Base-by-base conservation (phyloP, 1,139 yeast species). In the Scheffersomyces segobiensis region DNA sequence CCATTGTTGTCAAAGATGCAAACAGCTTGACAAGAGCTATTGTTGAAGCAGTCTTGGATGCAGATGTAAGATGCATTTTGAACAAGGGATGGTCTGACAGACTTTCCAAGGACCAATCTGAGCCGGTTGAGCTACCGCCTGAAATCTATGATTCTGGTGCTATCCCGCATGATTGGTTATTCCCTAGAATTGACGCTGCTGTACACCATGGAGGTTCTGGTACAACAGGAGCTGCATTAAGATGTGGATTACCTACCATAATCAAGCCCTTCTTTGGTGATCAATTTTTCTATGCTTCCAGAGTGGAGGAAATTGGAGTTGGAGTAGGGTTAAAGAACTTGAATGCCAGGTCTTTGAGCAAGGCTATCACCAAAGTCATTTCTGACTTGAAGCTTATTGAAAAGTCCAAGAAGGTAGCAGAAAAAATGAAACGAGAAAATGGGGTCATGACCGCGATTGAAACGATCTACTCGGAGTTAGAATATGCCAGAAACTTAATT, bases 201-300 rank as follows among this genome's bases (percentile, higher is more conserved):
- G 97, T 93, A 4, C 99, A 93, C 68, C 99, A 93, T 72, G 99
- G 99, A 49, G 99, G 99, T 0, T 89, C 97, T 0, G 99, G 99
- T 1, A 92, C 98, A 0, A 93, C 98, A 0, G 99, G 99, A 12
- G 97, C 98, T 0, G 84, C 96, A 2, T 71, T 93, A 57, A 77
- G 95, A 61, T 90, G 92, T 10, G 99, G 98, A 0, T 71, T 90
- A 46, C 98, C 98, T 0, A 91, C 97, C 0, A 84, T 93, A 50
- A 87, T 93, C 64, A 93, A 93, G 71, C 98, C 99, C 1, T 93
- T 95, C 68, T 93, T 93, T 73, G 99, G 98, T 0, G 99, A 93
- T 72, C 99, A 93, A 72, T 93, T 91, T 71, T 93, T 93, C 71
- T 93, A 91, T 71, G 97, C 97, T 0, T 79, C 84, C 32, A 80